These are phyloP conservation scores for Talinum fruticosum DNA, from an alignment of 148 eudicot species.

Conservation along the genomic window DNA sequence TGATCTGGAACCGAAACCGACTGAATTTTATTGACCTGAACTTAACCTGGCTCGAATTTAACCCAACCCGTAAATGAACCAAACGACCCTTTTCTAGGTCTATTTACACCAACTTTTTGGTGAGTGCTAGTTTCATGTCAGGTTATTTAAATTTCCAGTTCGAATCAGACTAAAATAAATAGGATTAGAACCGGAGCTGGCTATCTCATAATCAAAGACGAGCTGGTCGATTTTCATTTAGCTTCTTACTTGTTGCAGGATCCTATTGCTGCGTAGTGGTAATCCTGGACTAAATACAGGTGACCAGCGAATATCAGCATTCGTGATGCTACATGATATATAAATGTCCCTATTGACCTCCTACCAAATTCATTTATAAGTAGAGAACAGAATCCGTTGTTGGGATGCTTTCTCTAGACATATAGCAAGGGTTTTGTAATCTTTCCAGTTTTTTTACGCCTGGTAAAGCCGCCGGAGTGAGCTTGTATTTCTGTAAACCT, in stretches of 20 bases:
- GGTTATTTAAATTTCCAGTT: background rate
- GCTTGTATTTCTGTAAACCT: constrained; percentile 10
- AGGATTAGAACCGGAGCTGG: background rate
- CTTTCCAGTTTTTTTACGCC: background rate
- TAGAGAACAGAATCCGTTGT: background rate
- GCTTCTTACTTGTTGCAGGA: constrained; percentile 22
- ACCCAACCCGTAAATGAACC: no score
- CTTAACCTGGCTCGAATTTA: no score
- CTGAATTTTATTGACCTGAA: no score
- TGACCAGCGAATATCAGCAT: background rate
- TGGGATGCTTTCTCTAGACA: background rate
- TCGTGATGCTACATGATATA: constrained; percentile 1
- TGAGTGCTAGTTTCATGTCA: background rate
- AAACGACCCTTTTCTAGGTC: no score
- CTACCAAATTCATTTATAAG: constrained; percentile 2
- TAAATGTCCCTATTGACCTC: background rate
- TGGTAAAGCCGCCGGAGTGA: constrained; percentile 12
- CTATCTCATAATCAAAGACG: background rate
- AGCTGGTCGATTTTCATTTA: background rate
- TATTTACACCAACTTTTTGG: no score
- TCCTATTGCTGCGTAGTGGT: constrained; percentile 37
- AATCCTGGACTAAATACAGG: background rate
- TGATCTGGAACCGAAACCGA: no score
- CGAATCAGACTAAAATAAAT: background rate
- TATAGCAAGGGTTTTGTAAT: background rate